Conservation (phyloP, 1,284 basidiomycete genomes). For the Uromyces viciae-fabae region DNA sequence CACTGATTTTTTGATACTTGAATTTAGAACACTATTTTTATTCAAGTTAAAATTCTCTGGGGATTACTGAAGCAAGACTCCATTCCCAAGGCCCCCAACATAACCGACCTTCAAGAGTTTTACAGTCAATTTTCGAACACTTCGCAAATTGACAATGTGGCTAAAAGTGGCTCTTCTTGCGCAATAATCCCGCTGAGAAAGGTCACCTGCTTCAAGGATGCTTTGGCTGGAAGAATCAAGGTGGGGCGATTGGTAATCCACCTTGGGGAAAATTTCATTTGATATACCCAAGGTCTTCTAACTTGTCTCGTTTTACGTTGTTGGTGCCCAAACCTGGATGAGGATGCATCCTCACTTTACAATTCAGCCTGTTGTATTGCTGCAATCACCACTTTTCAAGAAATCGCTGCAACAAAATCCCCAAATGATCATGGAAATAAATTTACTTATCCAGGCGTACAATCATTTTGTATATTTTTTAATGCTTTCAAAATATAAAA, state of each 20-base stretch:
- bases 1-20: neutral
- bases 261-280: neutral
- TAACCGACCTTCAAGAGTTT: neutral
- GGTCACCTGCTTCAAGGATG: neutral
- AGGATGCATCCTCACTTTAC: neutral
- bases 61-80: neutral
- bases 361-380: conserved; percentile 17
- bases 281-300: conserved; percentile 14
- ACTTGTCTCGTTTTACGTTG: neutral
- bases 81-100: neutral
- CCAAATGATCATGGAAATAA: neutral
- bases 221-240: neutral
- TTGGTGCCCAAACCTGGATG: conserved; percentile 19
- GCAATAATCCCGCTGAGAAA: neutral
- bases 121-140: neutral
- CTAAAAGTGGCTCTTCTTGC: neutral
- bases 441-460: conserved; percentile 16
- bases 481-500: neutral
- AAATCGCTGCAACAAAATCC: neutral
- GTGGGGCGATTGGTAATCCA: neutral
- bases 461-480: conserved; percentile 26
- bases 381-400: conserved; percentile 5
- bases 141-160: neutral
- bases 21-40: conserved; percentile 3
- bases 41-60: conserved; percentile 30